Base-by-base conservation (phyloP, 108 stramenopile species). In the Nitzschia sp. region DNA sequence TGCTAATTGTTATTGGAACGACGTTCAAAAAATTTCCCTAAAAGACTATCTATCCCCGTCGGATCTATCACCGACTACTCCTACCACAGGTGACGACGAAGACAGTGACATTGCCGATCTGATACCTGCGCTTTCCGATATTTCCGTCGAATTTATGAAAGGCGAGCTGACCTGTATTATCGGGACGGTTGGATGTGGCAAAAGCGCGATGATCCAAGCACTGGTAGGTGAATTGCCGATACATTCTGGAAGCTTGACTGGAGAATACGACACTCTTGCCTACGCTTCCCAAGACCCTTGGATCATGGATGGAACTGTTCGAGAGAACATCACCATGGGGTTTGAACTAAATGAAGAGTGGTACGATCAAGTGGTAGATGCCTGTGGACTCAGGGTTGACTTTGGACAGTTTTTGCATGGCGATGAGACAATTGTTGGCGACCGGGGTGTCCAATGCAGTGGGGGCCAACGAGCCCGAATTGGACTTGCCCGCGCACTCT, bases 381-480 rank as follows among this genome's bases (percentile, higher is more conserved):
- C 91, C 15, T 85, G 84, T 60, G 87, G 86, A 0, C 77, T 96
- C 36, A 69, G 64, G 8, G 45, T 68, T 13, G 95, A 96, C 67
- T 76, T 94, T 46, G 61, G 45, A 27, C 77, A 81, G 27, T 75
- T 92, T 11, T 71, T 76, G 5, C 71, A 85, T 55, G 93, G 90
- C 1, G 91, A 93, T 53, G 45, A 72, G 17, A 93, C 95, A 5
- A 76, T 93, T 9, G 81, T 96, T 27, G 95, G 95, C 1, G 93
- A 96, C 45, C 65, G 91, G n/a, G 95, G 96, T 6, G 94, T 97
- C 2, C 92, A 96, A 35, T 73, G 91, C 19, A 73, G 69, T 52
- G 97, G 97, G 5, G 97, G 97, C 0, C 97, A 98, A 76, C 78
- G 87, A 45, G 93, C 94, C 3, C 68, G 91, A 17, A 88, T 92